phyloP scores from a whole-genome alignment of 768 basidiomycete genomes.

The Rhodosporidiobolus sp. region DNA sequence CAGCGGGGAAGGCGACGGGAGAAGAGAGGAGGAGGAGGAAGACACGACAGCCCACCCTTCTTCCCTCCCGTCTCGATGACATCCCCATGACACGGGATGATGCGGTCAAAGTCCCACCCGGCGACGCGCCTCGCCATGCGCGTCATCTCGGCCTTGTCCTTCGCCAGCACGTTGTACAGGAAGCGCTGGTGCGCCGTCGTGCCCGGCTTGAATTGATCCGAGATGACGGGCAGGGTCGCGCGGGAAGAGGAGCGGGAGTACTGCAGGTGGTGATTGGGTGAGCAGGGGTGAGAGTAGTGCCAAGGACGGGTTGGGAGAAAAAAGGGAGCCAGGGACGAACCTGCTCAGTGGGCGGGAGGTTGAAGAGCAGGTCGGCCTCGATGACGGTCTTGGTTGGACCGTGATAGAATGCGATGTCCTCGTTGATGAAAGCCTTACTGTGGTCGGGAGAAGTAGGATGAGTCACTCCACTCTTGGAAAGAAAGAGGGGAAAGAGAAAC shows the following conservation, averaged over 20 bases:
- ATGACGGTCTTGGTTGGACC: constrained; percentile 66
- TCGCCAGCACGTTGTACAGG: constrained; percentile 40
- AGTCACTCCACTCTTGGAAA: too few relatives aligned
- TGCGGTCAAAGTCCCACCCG: constrained; percentile 63
- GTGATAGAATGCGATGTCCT: constrained; percentile 79
- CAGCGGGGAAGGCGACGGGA: too few relatives aligned
- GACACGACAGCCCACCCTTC: constrained; percentile 49
- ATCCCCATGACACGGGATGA: constrained; percentile 55
- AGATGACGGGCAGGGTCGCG: constrained; percentile 32
- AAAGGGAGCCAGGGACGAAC: constrained; percentile 19
- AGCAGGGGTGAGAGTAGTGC: constrained; percentile 19
- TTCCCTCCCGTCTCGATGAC: constrained; percentile 65
- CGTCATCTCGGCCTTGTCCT: constrained; percentile 56
- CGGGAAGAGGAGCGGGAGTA: constrained; percentile 45
- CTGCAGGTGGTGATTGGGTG: constrained; percentile 35
- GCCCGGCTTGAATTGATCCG: constrained; percentile 44
- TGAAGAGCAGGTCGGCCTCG: constrained; percentile 77
- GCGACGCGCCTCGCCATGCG: constrained; percentile 64
- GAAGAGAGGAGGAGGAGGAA: too few relatives aligned
- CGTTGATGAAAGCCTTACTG: constrained; percentile 13
- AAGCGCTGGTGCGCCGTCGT: constrained; percentile 45
- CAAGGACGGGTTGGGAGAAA: neutral
- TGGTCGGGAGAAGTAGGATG: too few relatives aligned
- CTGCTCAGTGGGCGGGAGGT: constrained; percentile 75
- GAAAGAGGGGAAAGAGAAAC: too few relatives aligned